phyloP scores from a whole-genome alignment of 441 rosid genomes.

The Jatropha podagrica region DNA sequence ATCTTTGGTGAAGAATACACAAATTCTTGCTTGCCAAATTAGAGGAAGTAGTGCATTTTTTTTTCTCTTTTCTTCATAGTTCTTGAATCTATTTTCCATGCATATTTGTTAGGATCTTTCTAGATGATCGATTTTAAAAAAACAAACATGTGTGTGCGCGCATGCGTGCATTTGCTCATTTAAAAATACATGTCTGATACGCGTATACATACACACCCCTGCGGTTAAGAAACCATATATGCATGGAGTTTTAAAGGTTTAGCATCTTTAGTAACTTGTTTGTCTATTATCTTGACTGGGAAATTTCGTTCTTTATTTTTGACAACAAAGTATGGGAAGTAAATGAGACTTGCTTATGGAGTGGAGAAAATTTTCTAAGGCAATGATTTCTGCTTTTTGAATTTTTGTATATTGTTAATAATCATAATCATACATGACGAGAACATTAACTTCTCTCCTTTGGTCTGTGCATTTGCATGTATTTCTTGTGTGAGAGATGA shows the following conservation, averaged over 20 bases:
- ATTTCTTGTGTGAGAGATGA: slow-evolving; percentile 3
- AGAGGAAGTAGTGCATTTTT: no score
- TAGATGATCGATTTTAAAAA: no score
- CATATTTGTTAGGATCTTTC: no score
- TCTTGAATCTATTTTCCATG: no score
- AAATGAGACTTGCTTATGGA: not conserved
- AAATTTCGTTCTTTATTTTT: not conserved
- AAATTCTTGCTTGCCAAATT: not conserved
- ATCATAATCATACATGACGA: slow-evolving; percentile 1
- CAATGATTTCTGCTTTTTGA: slow-evolving; percentile 24
- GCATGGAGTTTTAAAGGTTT: no score
- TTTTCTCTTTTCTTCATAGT: no score
- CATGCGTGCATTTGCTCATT: no score
- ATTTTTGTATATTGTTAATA: slow-evolving; percentile 5
- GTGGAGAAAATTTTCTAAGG: not conserved
- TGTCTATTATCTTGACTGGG: not conserved
- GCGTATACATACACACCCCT: no score
- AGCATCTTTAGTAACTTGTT: not conserved
- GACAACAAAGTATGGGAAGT: not conserved
- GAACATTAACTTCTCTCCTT: not conserved
- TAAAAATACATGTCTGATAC: no score
- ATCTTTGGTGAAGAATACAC: not conserved
- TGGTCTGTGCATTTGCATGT: slow-evolving; percentile 8
- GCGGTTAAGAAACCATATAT: no score
- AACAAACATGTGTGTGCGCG: no score